Conservation (phyloP, 2,329 filamentous ascomycete species). For the Nemania sp. region DNA sequence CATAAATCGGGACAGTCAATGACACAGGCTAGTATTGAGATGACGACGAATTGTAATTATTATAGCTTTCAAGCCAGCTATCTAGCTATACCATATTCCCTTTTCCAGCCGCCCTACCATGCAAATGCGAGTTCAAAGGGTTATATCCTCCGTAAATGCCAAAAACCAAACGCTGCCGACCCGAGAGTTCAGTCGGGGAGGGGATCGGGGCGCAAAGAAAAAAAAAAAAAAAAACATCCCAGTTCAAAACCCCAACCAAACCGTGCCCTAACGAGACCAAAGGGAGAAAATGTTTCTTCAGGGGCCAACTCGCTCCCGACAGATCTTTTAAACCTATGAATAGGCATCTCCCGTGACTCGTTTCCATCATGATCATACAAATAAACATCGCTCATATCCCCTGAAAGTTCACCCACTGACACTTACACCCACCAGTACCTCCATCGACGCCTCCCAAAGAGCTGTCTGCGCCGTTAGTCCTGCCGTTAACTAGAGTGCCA, state of each 20-base stretch:
- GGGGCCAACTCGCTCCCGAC: neutral
- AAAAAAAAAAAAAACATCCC: neutral
- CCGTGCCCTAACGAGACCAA: neutral
- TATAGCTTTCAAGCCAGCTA: conserved; percentile 11
- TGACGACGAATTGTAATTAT: conserved; percentile 6
- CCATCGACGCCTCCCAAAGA: conserved; percentile 72
- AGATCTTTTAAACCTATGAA: neutral
- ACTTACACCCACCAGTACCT: conserved; percentile 71
- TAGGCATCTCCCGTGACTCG: neutral
- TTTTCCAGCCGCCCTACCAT: conserved; percentile 26
- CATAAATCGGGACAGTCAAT: neutral
- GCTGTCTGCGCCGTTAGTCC: conserved; percentile 53
- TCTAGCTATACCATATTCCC: conserved; percentile 12
- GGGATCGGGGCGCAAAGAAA: neutral
- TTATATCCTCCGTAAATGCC: conserved; percentile 11
- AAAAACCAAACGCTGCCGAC: neutral
- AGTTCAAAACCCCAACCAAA: neutral
- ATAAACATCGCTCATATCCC: neutral
- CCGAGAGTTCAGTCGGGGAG: too few species aligned
- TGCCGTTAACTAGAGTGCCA: conserved; percentile 66
- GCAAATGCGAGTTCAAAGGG: conserved; percentile 18
- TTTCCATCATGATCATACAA: conserved; percentile 7
- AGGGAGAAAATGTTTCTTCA: neutral
- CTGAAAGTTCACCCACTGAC: conserved; percentile 69
- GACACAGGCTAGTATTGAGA: neutral